Percentiles rank a stretch among this genome's conserved stretches.
These are phyloP conservation scores for Malus orientalis DNA, from an alignment of 306 rosid species.

Conservation along the genomic window DNA sequence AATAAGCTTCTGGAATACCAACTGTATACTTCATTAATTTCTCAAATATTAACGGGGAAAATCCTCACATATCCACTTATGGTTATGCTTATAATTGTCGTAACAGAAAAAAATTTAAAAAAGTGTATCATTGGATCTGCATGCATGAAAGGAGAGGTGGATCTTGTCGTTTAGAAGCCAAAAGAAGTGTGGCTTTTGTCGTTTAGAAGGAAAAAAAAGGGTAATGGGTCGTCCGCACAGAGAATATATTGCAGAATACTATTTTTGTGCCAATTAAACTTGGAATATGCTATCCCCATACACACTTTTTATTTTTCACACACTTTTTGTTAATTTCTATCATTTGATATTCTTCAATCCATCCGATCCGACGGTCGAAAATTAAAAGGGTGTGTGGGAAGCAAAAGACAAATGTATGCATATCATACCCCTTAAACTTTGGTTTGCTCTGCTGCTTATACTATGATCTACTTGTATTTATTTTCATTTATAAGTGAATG, in stretches of 20 bases:
- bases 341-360: no score
- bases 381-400: no score
- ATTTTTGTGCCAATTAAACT: not conserved
- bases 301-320: no score
- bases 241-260: not conserved
- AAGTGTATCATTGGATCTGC: not conserved
- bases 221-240: not conserved
- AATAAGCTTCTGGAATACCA: not conserved
- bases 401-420: rapidly evolving
- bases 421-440: not conserved
- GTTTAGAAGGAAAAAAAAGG: not conserved
- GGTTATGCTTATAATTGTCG: not conserved
- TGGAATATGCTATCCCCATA: no score
- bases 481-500: no score
- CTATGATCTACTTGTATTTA: no score
- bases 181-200: not conserved
- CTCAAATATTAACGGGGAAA: not conserved
- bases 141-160: not conserved
- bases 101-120: not conserved
- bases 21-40: not conserved
- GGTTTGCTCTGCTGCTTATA: not conserved
- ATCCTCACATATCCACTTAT: not conserved
- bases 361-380: no score
- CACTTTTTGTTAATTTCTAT: no score
- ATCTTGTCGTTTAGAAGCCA: not conserved